Conservation (phyloP, 2,329 filamentous ascomycete genomes). For the Colletotrichum cordylinicola region DNA sequence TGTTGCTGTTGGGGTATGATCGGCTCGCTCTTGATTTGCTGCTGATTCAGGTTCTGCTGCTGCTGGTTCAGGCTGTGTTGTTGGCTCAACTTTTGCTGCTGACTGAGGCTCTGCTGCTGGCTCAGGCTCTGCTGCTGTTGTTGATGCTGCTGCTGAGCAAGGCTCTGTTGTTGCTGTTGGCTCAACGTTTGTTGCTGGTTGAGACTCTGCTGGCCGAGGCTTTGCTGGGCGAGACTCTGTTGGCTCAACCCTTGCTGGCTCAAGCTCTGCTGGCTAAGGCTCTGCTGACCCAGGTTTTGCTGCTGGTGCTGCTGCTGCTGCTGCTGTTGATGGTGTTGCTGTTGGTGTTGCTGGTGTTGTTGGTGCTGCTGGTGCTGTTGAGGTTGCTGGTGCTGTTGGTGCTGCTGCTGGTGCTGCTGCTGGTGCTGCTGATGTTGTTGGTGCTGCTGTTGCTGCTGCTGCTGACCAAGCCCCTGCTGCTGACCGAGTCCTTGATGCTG, state of each 20-base stretch:
- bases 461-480: constrained; percentile 5
- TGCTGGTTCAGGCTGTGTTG: constrained; percentile 34
- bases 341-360: constrained; percentile 33
- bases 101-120: constrained; percentile 35
- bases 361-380: constrained; percentile 34
- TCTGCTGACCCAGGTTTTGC: constrained; percentile 22
- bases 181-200: constrained; percentile 34
- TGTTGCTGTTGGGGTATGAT: constrained; percentile 13
- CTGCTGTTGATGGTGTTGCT: constrained; percentile 30
- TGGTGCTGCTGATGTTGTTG: constrained; percentile 30
- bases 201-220: constrained; percentile 33
- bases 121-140: constrained; percentile 35
- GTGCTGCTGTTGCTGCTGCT: constrained; percentile 31
- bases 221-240: constrained; percentile 30
- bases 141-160: constrained; percentile 31
- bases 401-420: constrained; percentile 25
- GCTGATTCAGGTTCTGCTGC: constrained; percentile 31
- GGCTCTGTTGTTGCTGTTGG: constrained; percentile 32
- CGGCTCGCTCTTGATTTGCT: constrained; percentile 29
- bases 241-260: constrained; percentile 34
- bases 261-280: constrained; percentile 33
- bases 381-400: constrained; percentile 27
- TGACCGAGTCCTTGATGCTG: constrained; percentile 14
- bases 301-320: constrained; percentile 26
- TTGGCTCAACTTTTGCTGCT: constrained; percentile 34